Base-by-base conservation (phyloP, 169 alveolate species). In the Plasmodium reichenowi region DNA sequence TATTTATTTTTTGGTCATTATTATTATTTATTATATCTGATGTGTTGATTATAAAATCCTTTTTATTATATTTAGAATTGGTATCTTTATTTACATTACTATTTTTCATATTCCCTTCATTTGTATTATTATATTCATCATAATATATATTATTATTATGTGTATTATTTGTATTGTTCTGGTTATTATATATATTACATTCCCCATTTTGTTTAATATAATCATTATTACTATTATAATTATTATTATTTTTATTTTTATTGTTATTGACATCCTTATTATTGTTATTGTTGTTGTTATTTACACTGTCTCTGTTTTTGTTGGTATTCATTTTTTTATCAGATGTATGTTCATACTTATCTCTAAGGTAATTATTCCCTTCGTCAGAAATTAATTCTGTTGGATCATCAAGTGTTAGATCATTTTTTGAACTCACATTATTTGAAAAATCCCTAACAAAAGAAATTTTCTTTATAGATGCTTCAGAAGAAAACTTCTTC, bases 81-180 rank as follows among this genome's bases (percentile, higher is more conserved):
- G 7, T 26, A 15, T 26, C 12, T 8, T 62, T 10, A 12, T 26
- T 13, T 62, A 7, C 47, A 13, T 10, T 66, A 29, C 0, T 2
- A 0, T 20, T 9, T 12, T 64, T 22, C 12, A n/a, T 3, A 24
- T 26, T 26, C 0, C 7, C 32, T 24, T 12, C 22, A 26, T 26
- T 24, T 5, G 9, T 8, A 8, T 38, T 66, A 29, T 66, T 66
- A 64, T 64, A 64, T 64, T 64, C 56, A 9, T 58, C 47, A 38
- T 38, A 38, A 38, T 38, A 38, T 0, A 38, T 38, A 38, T 38
- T 38, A 5, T 38, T 38, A 5, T 38, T 38, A 5, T 38, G 47
- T 38, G 47, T 38, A 6, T 38, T 38, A 38, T 3, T 0, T 38
- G 47, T 38, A 38, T 38, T 7, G 6, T 38, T 38, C 47, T 38